Percentiles rank a stretch among this genome's conserved stretches.
phyloP scores from a whole-genome alignment of 371 early-diverging fungal species.

The Mucor lusitanicus region DNA sequence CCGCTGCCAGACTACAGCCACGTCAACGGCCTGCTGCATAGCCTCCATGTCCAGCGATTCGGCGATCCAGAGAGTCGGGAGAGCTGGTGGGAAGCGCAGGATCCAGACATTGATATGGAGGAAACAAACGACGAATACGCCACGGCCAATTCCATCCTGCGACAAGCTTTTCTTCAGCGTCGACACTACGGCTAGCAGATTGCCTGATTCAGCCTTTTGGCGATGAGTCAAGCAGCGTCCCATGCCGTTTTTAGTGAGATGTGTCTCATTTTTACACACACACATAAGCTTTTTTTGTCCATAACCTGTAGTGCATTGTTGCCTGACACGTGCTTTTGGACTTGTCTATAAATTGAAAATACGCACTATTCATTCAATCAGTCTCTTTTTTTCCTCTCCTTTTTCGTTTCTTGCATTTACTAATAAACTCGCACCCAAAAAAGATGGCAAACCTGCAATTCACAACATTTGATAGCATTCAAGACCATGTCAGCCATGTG shows the following conservation, averaged over 20 bases:
- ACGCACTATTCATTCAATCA: not conserved
- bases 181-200: not conserved
- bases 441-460: constrained; percentile 1
- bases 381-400: not conserved
- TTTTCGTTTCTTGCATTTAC: not conserved
- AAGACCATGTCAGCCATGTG: constrained; percentile 36
- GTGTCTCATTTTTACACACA: constrained; percentile 1
- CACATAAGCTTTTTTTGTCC: constrained; percentile 1
- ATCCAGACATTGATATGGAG: constrained; percentile 19
- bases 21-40: constrained; percentile 24
- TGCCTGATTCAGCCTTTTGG: not conserved
- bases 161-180: constrained; percentile 31
- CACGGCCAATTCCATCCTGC: constrained; percentile 11
- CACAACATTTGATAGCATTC: constrained; percentile 41
- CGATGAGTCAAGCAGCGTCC: not conserved
- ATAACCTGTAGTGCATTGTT: not conserved
- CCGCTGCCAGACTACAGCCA: constrained; percentile 11
- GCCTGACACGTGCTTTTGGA: not conserved
- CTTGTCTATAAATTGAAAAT: not conserved
- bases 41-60: constrained; percentile 23
- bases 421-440: not conserved
- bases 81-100: constrained; percentile 25
- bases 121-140: constrained; percentile 13
- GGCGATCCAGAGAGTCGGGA: constrained; percentile 35
- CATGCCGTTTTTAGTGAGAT: not conserved